phyloP scores from a whole-genome alignment of 139 green algal species.

The Asterochloris sp. region DNA sequence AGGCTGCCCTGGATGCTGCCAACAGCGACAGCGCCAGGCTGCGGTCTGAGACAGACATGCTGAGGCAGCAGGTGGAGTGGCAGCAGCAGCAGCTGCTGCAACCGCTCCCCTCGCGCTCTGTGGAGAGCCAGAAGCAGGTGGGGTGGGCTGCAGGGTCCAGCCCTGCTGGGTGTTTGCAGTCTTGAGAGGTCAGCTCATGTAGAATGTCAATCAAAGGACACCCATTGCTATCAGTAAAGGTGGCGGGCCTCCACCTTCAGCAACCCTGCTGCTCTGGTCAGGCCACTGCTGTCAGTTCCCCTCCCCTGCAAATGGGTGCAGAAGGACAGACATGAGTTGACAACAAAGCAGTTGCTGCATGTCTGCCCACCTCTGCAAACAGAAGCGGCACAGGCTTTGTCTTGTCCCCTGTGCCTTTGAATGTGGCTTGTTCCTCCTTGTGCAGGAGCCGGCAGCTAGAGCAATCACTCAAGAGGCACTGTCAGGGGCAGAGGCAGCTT shows the following conservation, averaged over 20 bases:
- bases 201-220: too few relatives aligned
- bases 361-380: neutral
- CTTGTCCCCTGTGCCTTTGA: neutral
- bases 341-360: neutral
- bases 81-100: neutral
- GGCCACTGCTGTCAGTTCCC: too few relatives aligned
- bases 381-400: neutral
- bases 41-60: constrained; percentile 10
- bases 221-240: neutral
- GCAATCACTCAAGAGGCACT: neutral
- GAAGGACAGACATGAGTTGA: neutral
- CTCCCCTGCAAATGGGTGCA: neutral
- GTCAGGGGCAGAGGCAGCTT: constrained; percentile 16
- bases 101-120: neutral
- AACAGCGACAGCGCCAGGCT: constrained; percentile 8
- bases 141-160: neutral
- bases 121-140: neutral
- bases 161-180: neutral
- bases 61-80: constrained; percentile 13
- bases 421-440: neutral
- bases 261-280: too few relatives aligned
- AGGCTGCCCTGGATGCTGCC: constrained; percentile 12
- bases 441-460: neutral
- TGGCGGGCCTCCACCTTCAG: neutral
- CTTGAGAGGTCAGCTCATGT: neutral